Base-by-base conservation (phyloP, 225 moss, liverwort and hornwort genomes). In the Takakia lepidozioides region DNA sequence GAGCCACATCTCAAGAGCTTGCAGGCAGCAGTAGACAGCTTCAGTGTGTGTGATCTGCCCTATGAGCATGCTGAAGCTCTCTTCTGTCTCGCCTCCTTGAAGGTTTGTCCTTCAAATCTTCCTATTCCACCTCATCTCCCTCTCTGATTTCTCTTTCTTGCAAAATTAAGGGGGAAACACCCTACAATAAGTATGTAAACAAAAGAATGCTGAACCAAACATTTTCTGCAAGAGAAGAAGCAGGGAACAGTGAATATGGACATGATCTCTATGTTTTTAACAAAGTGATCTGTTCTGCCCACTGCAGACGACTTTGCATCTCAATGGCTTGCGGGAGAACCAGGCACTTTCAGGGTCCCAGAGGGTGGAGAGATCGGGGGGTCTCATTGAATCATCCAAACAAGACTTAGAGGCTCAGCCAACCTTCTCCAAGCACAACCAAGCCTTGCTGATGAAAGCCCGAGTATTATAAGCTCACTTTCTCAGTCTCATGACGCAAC, bases 41-140 rank as follows among this genome's bases (percentile, higher is more conserved):
- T 58, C 46, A 58, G 46, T 36, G 32, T 47, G 29, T 34, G 43
- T 23, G 46, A 58, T 16, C 29, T 58, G 19, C 57, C 57, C 14
- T 35, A 44, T 25, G 57, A 58, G 57, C 57, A 47, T 24, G 57
- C 57, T 5, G 57, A 58, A 22, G 57, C 57, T 10, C 57, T 58
- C 10, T 58, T 47, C 15, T 36, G 57, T 47, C 57, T 58, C 3
- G 57, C 46, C 3, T 29, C 32, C 22, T 18, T 46, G 14, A 58
- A 58, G 46, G 57, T 48, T 18, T 16, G 24, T n/a, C 3, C n/a
- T n/a, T n/a, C n/a, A n/a, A n/a, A n/a, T n/a, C n/a, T n/a, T n/a
- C 6, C 19, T 20, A 17, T 51, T 3, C 16, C 18, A 21, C 0
- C 10, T 30, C 29, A 51, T 20, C 19, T 22, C 32, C 32, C 17